These are phyloP conservation scores for Aspergillus sojae DNA, from an alignment of 2,329 filamentous ascomycete genomes.

Conservation along the genomic window DNA sequence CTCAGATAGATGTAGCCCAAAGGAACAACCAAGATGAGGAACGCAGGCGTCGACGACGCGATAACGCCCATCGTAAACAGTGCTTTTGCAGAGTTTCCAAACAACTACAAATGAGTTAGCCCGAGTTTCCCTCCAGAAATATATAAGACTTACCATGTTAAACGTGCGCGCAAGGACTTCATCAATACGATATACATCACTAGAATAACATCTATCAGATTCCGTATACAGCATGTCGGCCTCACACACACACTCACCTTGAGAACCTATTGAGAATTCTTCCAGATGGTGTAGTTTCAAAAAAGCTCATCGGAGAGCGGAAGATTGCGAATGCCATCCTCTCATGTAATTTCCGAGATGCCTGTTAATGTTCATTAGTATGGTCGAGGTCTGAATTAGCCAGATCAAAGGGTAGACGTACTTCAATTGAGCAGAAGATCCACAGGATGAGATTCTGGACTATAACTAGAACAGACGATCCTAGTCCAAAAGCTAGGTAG, in stretches of 20 bases:
- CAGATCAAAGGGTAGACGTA: constrained; percentile 44
- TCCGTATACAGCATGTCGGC: not conserved
- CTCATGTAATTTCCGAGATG: constrained; percentile 94
- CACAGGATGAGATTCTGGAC: constrained; percentile 92
- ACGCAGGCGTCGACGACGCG: constrained; percentile 76
- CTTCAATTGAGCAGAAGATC: constrained; percentile 99
- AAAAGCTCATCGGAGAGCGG: constrained; percentile 97
- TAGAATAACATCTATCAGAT: constrained; percentile 22
- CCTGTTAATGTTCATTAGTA: constrained; percentile 46
- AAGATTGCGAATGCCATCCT: constrained; percentile 97
- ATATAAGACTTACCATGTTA: constrained; percentile 69
- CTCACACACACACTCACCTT: constrained; percentile 58
- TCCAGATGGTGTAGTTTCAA: constrained; percentile 95
- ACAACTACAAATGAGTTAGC: constrained; percentile 52
- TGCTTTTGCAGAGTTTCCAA: constrained; percentile 73
- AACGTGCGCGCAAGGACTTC: constrained; percentile 95
- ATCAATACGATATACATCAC: constrained; percentile 69
- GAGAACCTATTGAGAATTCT: constrained; percentile 96
- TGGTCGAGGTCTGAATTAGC: not conserved
- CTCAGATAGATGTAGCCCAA: constrained; percentile 80
- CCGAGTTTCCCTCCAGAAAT: not conserved
- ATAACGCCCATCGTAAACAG: constrained; percentile 87
- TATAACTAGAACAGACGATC: constrained; percentile 80
- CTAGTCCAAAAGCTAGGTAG: constrained; percentile 93
- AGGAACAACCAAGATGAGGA: constrained; percentile 79